phyloP scores from a whole-genome alignment of 2,329 filamentous ascomycete genomes.

The Saccharata proteae region DNA sequence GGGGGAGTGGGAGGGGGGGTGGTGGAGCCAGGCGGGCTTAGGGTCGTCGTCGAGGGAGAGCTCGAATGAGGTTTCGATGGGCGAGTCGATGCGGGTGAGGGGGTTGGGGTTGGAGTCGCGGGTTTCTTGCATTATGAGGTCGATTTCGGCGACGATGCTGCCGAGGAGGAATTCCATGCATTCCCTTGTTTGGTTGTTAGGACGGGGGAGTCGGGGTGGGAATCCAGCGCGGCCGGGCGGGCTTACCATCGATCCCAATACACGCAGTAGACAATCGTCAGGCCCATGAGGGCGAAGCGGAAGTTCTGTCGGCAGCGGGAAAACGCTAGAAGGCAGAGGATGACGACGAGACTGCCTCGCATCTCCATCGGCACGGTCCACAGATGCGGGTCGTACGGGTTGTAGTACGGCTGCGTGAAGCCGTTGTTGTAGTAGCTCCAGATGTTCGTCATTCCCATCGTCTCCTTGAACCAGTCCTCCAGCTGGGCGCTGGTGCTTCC shows the following conservation, averaged over 20 bases:
- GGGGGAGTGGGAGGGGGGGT: neutral
- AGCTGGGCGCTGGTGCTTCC: neutral
- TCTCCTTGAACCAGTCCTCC: neutral
- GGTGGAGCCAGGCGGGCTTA: too few relatives aligned
- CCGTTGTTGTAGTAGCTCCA: conserved; percentile 5
- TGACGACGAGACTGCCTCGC: conserved; percentile 32
- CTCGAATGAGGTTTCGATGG: too few relatives aligned
- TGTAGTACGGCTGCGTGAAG: conserved; percentile 6
- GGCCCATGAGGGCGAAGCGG: conserved; percentile 42
- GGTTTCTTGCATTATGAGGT: too few relatives aligned
- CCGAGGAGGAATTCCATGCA: conserved; percentile 4
- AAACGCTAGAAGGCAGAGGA: conserved; percentile 25
- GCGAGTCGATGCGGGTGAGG: too few relatives aligned
- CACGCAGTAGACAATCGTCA: conserved; percentile 41
- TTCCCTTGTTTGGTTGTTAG: too few relatives aligned
- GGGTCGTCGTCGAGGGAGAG: too few relatives aligned
- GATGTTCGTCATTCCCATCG: conserved; percentile 1
- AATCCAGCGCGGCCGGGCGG: too few relatives aligned
- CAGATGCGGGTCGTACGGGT: conserved; percentile 20
- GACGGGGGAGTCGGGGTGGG: too few relatives aligned
- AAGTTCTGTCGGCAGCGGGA: neutral
- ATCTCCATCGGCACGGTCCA: conserved; percentile 37
- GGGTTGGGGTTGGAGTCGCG: too few relatives aligned
- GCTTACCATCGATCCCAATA: conserved; percentile 11
- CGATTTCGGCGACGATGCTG: conserved; percentile 3